These are phyloP conservation scores for Diaporthe vexans DNA, from an alignment of 2,329 filamentous ascomycete species.

Conservation along the genomic window DNA sequence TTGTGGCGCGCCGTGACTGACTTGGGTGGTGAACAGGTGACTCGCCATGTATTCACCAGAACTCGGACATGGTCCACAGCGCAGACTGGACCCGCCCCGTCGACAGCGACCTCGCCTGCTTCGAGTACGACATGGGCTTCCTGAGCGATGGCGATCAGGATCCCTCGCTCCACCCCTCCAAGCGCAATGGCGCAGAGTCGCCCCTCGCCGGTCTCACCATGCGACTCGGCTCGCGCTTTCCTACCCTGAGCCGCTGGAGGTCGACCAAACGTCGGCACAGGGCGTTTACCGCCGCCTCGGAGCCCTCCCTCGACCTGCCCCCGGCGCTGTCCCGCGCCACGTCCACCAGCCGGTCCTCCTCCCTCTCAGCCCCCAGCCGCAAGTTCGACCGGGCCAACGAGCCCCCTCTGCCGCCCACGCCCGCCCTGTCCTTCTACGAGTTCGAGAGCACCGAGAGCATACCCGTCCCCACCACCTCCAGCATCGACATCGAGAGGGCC, in stretches of 20 bases:
- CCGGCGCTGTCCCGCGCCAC: constrained; percentile 74
- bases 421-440: constrained; percentile 74
- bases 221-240: constrained; percentile 74
- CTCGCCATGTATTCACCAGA: constrained; percentile 70
- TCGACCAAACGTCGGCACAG: constrained; percentile 60
- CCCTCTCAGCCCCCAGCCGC: constrained; percentile 74
- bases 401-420: constrained; percentile 70
- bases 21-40: constrained; percentile 64
- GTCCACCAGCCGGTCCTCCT: constrained; percentile 81
- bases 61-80: constrained; percentile 57
- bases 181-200: constrained; percentile 68
- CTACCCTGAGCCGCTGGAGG: constrained; percentile 66
- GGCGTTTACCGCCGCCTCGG: constrained; percentile 77
- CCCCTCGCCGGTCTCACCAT: constrained; percentile 74
- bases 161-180: constrained; percentile 56
- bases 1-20: constrained; percentile 9
- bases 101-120: constrained; percentile 55
- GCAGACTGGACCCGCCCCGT: constrained; percentile 54
- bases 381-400: constrained; percentile 63
- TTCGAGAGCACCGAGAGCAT: constrained; percentile 72
- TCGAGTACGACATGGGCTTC: constrained; percentile 76
- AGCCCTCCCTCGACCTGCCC: constrained; percentile 84
- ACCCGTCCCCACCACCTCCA: constrained; percentile 61
- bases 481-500: constrained; percentile 68
- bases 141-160: constrained; percentile 74